Evolutionary conservation across 441 rosid species (phyloP).

Genomic region (Gossypium gossypioides): DNA sequence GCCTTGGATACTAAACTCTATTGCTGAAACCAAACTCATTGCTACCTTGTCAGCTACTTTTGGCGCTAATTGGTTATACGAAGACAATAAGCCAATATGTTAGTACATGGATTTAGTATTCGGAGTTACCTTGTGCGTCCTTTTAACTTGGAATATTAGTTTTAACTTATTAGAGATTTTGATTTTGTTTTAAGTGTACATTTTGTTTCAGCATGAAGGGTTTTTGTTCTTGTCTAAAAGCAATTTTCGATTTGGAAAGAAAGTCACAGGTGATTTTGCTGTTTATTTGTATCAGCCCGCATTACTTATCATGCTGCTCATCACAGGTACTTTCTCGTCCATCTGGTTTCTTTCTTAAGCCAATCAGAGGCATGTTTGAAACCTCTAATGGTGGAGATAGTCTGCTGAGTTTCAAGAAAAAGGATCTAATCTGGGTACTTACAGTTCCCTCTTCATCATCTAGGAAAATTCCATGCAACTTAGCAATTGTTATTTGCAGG

Average conservation of each 20-base stretch:
- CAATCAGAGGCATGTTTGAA: conserved; percentile 57
- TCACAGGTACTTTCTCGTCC: conserved; percentile 78
- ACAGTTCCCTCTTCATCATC: conserved; percentile 12
- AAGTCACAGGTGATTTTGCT: neutral
- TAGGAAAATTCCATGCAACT: conserved; percentile 7
- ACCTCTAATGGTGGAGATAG: conserved; percentile 45
- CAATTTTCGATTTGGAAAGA: neutral
- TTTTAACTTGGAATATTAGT: neutral
- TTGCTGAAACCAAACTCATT: neutral
- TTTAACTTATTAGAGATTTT: neutral
- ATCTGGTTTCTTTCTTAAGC: conserved; percentile 76
- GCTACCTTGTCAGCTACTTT: neutral
- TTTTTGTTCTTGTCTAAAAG: conserved; percentile 1
- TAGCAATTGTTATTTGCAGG: neutral
- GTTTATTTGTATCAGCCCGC: conserved; percentile 4
- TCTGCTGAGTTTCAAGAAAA: conserved; percentile 69
- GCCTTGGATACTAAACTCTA: neutral
- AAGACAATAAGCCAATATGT: conserved; percentile 1
- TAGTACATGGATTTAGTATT: neutral
- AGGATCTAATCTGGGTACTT: conserved; percentile 78
- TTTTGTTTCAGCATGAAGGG: neutral
- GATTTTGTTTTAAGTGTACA: neutral
- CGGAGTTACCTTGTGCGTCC: neutral
- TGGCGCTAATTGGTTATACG: neutral
- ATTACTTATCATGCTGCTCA: conserved; percentile 20